These are phyloP conservation scores for Chenopodium quinoa DNA, from an alignment of 148 eudicot species.

Conservation along the genomic window DNA sequence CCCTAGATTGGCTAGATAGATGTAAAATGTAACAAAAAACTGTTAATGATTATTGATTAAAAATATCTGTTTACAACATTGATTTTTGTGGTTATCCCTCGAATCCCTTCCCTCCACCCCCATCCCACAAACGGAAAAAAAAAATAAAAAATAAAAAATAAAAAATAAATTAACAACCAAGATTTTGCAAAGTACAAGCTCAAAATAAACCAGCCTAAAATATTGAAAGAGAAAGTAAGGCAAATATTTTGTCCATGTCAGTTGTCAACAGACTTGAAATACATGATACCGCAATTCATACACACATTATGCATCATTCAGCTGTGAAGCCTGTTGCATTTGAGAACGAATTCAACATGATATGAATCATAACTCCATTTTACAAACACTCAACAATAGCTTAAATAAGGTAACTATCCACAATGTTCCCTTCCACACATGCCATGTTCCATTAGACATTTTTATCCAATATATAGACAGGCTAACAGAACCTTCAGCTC, in stretches of 20 bases:
- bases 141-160: too few species aligned
- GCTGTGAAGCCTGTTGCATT: too few species aligned
- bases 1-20: not conserved
- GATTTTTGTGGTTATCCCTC: not conserved
- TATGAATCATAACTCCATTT: not conserved
- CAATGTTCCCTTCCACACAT: not conserved
- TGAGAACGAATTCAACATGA: too few species aligned
- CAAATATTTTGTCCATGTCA: too few species aligned
- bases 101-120: too few species aligned
- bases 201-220: not conserved
- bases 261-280: too few species aligned
- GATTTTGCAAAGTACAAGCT: not conserved
- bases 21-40: not conserved
- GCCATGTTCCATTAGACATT: constrained; percentile 2
- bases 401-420: not conserved
- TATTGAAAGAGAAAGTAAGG: not conserved
- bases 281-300: not conserved
- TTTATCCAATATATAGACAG: not conserved
- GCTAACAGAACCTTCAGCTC: not conserved
- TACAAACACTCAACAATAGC: not conserved
- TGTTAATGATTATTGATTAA: not conserved
- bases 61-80: not conserved
- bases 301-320: too few species aligned
- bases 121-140: not conserved
- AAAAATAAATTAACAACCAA: too few species aligned